Base-by-base conservation (phyloP, 1,284 basidiomycete species). In the Athelia sp. region DNA sequence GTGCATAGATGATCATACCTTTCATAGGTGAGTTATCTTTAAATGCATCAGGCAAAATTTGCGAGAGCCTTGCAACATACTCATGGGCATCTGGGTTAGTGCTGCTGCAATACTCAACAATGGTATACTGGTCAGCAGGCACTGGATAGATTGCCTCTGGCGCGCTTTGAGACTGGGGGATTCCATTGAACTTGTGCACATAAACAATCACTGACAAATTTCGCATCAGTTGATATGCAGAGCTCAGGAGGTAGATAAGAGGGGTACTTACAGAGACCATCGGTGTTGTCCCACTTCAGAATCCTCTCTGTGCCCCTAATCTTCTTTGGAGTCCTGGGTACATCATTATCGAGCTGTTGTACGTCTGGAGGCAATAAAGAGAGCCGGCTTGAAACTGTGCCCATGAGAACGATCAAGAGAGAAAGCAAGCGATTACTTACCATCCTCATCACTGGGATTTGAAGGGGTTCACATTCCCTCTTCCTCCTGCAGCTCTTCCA, bases 51-150 rank as follows among this genome's bases (percentile, higher is more conserved):
- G 36, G 36, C 6, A 40, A n/a, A 40, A 40, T n/a, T n/a, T 40
- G 36, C 36, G 36, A 40, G n/a, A 40, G 36, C n/a, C 36, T n/a
- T 9, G 36, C 36, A 17, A 40, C 36, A 40, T 40, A 40, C n/a
- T 40, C n/a, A 6, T 6, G 15, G 15, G n/a, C 36, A 21, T 40
- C n/a, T 29, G 26, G 26, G 26, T 29, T 29, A 13, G 6, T 13
- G 4, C 19, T n/a, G 4, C n/a, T n/a, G 19, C 15, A n/a, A 6
- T 40, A n/a, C 4, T n/a, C 4, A n/a, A 21, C n/a, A n/a, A 40
- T 40, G 19, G 36, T 40, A n/a, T 40, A 40, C 15, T 6, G 4
- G 9, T 40, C 36, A 40, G 9, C 19, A 17, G 36, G 36, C n/a
- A 40, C 9, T 6, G 19, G 36, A n/a, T 40, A 40, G 19, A 40